Base-by-base conservation (phyloP, 768 basidiomycete genomes). In the Tulasnella sp. region DNA sequence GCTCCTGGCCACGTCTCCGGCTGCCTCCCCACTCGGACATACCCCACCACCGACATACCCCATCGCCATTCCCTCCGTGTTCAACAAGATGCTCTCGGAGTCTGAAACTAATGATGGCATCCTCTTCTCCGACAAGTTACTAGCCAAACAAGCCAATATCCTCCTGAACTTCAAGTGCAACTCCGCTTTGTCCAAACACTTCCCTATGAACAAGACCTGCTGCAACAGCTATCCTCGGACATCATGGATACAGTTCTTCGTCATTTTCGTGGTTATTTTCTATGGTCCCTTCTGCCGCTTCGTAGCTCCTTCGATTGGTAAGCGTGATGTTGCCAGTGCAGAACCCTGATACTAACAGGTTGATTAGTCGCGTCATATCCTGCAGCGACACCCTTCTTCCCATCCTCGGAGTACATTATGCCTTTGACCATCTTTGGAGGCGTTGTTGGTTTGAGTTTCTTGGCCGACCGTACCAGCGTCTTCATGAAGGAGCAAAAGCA, bases 401-500 rank as follows among this genome's bases (percentile, higher is more conserved):
- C n/a, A n/a, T n/a, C n/a, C 4, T 69, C 70, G 6, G 69, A 74
- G 25, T 66, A 72, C 49, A 59, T 71, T n/a, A 62, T 73, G 14
- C 73, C 86, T 3, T 68, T 78, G 8, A 62, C 83, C 14, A 73
- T 83, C 9, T 81, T 89, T 61, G 83, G 87, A 57, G 67, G 72
- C n/a, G 75, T 80, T 11, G 71, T 86, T 29, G 71, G 74, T 17
- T 67, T 89, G 45, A 80, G 84, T 27, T 92, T 79, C 68, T 52
- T 84, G 56, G 84, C 89, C 2, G 91, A 96, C 65, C 77, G 91
- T 15, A 89, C 87, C 3, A 77, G 77, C 39, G 72, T 91, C 59
- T 96, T 87, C 83, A 70, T 84, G 53, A 93, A 93, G 67, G 88
- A 91, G 66, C 84, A 92, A 65, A 96, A 94, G 65, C 77, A 83